A percentile compares a stretch with the other conserved stretches of the same genome.
Conservation (phyloP, 352 stramenopile species). For the Globisporangium middletonii region DNA sequence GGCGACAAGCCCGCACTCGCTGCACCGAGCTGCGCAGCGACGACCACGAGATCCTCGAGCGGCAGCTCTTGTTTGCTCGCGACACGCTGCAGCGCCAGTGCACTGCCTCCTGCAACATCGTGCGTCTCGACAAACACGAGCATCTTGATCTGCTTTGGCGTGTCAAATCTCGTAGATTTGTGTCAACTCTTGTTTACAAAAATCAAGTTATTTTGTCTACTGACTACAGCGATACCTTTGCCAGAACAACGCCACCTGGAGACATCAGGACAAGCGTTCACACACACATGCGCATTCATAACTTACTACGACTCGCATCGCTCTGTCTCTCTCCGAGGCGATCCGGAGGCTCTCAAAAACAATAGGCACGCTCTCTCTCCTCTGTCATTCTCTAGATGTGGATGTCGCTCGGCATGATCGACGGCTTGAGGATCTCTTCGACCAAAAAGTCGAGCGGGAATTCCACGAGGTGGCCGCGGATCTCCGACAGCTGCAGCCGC, state of each 20-base stretch:
- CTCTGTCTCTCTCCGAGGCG: not conserved
- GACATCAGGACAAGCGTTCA: too few species aligned
- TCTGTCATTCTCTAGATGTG: constrained; percentile 66
- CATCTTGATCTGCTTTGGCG: constrained; percentile 16
- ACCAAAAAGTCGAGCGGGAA: constrained; percentile 83
- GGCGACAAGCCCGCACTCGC: not conserved
- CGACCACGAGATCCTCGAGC: constrained; percentile 50
- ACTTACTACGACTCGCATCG: not conserved
- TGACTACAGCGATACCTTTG: too few species aligned
- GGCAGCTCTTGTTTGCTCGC: constrained; percentile 41
- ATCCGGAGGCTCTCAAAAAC: constrained; percentile 3
- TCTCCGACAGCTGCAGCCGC: constrained; percentile 69
- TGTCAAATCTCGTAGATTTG: not conserved
- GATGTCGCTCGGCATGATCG: constrained; percentile 75
- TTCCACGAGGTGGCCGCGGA: constrained; percentile 79
- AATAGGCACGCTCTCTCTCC: not conserved
- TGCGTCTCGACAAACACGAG: constrained; percentile 28
- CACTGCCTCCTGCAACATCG: constrained; percentile 2
- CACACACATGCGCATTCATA: not conserved
- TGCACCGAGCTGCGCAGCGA: constrained; percentile 23
- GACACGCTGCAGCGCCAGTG: constrained; percentile 28
- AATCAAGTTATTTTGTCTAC: too few species aligned
- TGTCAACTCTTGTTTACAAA: not conserved
- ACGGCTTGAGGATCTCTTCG: constrained; percentile 80
- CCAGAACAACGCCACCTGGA: too few species aligned